Evolutionary conservation across 2,329 filamentous ascomycete species (phyloP).

Genomic region (Colletotrichum aenigma): DNA sequence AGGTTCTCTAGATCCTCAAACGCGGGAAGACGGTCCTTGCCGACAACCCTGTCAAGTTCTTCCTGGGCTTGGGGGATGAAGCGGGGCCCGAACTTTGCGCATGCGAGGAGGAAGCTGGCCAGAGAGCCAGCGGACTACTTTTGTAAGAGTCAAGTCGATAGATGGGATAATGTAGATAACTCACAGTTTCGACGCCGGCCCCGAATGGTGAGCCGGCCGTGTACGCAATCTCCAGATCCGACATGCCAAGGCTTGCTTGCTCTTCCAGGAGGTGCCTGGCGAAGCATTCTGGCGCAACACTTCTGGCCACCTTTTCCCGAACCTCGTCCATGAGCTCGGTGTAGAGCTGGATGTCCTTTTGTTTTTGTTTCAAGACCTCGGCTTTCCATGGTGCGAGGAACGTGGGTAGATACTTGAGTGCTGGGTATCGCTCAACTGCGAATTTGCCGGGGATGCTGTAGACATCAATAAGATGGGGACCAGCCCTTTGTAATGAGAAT

Average conservation of each 20-base stretch:
- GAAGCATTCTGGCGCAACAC: constrained; percentile 42
- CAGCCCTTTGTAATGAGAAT: rapidly evolving
- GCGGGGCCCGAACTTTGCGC: constrained; percentile 53
- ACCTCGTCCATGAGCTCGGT: constrained; percentile 45
- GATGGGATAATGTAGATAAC: background rate
- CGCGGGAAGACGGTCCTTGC: constrained; percentile 36
- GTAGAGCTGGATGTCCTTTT: constrained; percentile 38
- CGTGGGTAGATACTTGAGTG: constrained; percentile 40
- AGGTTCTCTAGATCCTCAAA: constrained; percentile 40
- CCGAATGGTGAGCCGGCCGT: constrained; percentile 49
- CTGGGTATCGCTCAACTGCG: constrained; percentile 44
- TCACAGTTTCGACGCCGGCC: constrained; percentile 46
- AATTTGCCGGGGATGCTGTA: constrained; percentile 33
- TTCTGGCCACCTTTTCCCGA: constrained; percentile 32
- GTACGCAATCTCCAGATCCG: constrained; percentile 46
- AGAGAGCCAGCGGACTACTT: constrained; percentile 49
- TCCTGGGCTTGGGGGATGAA: constrained; percentile 47
- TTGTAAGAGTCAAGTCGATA: background rate
- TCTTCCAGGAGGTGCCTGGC: constrained; percentile 45
- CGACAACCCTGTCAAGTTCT: constrained; percentile 42
- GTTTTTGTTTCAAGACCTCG: constrained; percentile 35
- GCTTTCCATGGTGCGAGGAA: constrained; percentile 45
- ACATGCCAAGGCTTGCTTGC: constrained; percentile 42
- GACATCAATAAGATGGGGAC: rapidly evolving
- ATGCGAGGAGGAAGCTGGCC: constrained; percentile 56